Evolutionary conservation across 2,329 filamentous ascomycete species (phyloP).

Genomic region (Truncatella angustata): DNA sequence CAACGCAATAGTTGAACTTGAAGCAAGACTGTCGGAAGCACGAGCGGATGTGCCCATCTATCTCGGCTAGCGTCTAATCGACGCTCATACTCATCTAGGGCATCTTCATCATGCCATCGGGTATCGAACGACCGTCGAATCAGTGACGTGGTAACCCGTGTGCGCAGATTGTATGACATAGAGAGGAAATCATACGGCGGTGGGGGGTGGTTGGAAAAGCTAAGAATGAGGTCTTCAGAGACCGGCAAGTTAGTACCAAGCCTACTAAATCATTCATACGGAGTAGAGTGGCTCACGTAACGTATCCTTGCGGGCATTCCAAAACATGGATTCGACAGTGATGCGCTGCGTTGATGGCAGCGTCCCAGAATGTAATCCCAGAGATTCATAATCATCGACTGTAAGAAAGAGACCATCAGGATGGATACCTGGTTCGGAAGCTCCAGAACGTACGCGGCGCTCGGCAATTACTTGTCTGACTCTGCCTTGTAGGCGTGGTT

Average conservation of each 20-base stretch:
- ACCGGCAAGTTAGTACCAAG: slow-evolving; percentile 14
- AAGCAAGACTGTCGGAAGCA: slow-evolving; percentile 43
- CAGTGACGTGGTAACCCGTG: slow-evolving; percentile 37
- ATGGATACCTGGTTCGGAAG: slow-evolving; percentile 14
- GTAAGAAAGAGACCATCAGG: slow-evolving; percentile 24
- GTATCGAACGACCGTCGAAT: slow-evolving; percentile 43
- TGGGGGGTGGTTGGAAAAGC: slow-evolving; percentile 42
- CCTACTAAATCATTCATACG: no score
- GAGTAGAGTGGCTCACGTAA: no score
- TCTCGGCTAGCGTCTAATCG: slow-evolving; percentile 41
- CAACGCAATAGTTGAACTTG: slow-evolving; percentile 45
- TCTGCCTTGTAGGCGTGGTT: slow-evolving; percentile 21
- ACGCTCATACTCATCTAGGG: slow-evolving; percentile 44
- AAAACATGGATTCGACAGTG: slow-evolving; percentile 28
- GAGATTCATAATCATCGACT: slow-evolving; percentile 24
- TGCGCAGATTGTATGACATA: slow-evolving; percentile 41
- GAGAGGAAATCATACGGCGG: slow-evolving; percentile 47
- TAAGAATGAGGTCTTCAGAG: slow-evolving; percentile 37
- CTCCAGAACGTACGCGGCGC: slow-evolving; percentile 16
- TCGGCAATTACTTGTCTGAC: slow-evolving; percentile 27
- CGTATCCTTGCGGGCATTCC: slow-evolving; percentile 25
- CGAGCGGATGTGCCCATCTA: slow-evolving; percentile 45
- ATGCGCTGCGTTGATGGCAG: slow-evolving; percentile 23
- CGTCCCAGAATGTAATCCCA: slow-evolving; percentile 26
- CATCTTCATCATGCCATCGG: slow-evolving; percentile 37